Conservation (phyloP, 352 stramenopile genomes). For the Phytophthora europaea region DNA sequence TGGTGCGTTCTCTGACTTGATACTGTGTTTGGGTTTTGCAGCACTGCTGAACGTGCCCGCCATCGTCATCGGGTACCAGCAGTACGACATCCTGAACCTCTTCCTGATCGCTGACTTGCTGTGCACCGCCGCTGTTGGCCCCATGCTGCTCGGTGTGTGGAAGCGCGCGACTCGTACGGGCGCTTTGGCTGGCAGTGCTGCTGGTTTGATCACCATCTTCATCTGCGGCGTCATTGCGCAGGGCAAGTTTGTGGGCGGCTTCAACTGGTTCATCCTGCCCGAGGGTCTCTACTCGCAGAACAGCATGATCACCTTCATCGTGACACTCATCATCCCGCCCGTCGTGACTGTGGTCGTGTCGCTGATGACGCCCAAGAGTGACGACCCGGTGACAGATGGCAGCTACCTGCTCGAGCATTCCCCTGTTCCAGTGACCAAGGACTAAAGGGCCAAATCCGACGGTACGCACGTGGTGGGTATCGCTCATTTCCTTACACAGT, state of each 20-base stretch:
- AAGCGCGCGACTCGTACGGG: constrained; percentile 51
- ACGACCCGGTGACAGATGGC: constrained; percentile 26
- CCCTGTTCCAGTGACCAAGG: constrained; percentile 18
- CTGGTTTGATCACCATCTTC: constrained; percentile 80
- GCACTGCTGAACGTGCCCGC: constrained; percentile 78
- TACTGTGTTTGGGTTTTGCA: constrained; percentile 24
- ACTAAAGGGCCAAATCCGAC: neutral
- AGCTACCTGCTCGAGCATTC: constrained; percentile 39
- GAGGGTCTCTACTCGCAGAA: constrained; percentile 80
- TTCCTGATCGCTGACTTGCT: constrained; percentile 84
- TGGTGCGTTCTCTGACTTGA: neutral
- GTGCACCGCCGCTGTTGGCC: constrained; percentile 75
- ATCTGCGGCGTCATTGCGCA: constrained; percentile 64
- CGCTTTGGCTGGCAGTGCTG: constrained; percentile 58
- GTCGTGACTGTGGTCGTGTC: constrained; percentile 67
- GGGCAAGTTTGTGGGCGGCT: constrained; percentile 76
- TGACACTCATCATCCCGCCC: constrained; percentile 70
- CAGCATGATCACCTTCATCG: constrained; percentile 88
- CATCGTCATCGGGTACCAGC: constrained; percentile 71
- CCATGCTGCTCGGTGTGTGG: constrained; percentile 78
- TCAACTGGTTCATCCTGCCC: constrained; percentile 81
- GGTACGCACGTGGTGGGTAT: neutral
- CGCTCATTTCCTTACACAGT: neutral
- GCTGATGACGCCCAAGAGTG: constrained; percentile 45
- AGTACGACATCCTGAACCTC: constrained; percentile 76